Evolutionary conservation across 2,329 filamentous ascomycete genomes (phyloP).

Genomic region (Pseudocercospora fuligena): DNA sequence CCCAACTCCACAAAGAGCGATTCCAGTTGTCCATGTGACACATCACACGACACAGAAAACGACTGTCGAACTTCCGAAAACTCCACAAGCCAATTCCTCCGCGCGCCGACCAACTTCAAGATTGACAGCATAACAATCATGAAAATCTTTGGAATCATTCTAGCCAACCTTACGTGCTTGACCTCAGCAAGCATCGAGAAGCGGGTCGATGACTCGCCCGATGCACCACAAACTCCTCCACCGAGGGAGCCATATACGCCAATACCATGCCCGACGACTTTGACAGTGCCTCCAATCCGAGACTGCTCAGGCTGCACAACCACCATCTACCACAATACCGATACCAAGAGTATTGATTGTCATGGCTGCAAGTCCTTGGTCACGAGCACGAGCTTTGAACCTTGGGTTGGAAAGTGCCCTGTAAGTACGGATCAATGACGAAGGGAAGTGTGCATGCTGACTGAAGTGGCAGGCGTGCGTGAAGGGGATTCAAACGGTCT

Average conservation of each 20-base stretch:
- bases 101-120: background rate
- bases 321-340: constrained; percentile 18
- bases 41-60: background rate
- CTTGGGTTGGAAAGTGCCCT: constrained; percentile 19
- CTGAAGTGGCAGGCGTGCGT: constrained; percentile 17
- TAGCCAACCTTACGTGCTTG: background rate
- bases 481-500: constrained; percentile 12
- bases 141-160: background rate
- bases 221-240: constrained; percentile 7
- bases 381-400: constrained; percentile 18
- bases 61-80: background rate
- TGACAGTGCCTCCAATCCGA: constrained; percentile 14
- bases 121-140: background rate
- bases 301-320: constrained; percentile 21
- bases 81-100: background rate
- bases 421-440: constrained; percentile 3
- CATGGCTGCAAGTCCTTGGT: constrained; percentile 22
- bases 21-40: background rate
- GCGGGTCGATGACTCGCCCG: background rate
- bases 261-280: constrained; percentile 21
- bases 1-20: background rate
- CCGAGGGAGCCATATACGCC: background rate
- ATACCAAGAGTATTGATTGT: constrained; percentile 22
- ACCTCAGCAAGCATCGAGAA: background rate
- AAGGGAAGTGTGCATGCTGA: background rate